These are phyloP conservation scores for Cryoendolithus antarcticus DNA, from an alignment of 2,329 filamentous ascomycete genomes.

Conservation along the genomic window DNA sequence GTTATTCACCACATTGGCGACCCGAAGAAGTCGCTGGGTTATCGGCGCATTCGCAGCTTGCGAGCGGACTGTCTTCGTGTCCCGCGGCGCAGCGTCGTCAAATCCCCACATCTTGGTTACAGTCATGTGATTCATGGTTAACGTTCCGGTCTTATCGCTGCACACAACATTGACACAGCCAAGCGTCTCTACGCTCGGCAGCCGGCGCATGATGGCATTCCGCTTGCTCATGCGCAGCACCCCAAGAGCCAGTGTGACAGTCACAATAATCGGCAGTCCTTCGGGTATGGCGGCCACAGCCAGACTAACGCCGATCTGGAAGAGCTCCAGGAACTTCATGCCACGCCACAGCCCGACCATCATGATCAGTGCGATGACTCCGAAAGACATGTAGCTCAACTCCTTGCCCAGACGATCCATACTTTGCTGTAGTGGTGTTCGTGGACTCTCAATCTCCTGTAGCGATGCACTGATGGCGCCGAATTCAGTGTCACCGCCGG, in stretches of 20 bases:
- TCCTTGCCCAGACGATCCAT: slow-evolving; percentile 98
- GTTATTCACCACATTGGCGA: slow-evolving; percentile 96
- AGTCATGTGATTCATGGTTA: slow-evolving; percentile 98
- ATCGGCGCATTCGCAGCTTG: slow-evolving; percentile 54
- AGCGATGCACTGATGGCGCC: slow-evolving; percentile 91
- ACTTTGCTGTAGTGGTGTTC: slow-evolving; percentile 83
- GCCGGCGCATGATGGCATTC: slow-evolving; percentile 85
- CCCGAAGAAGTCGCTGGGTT: slow-evolving; percentile 68
- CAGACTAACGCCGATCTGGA: slow-evolving; percentile 92
- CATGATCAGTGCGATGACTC: slow-evolving; percentile 86
- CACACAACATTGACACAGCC: slow-evolving; percentile 99
- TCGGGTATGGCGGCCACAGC: slow-evolving; percentile 94
- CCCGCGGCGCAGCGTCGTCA: slow-evolving; percentile 39
- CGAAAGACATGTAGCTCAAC: slow-evolving; percentile 91
- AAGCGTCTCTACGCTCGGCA: slow-evolving; percentile 93
- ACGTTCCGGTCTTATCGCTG: slow-evolving; percentile 92
- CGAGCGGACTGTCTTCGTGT: slow-evolving; percentile 42
- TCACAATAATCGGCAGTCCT: slow-evolving; percentile 94
- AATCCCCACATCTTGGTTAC: slow-evolving; percentile 96
- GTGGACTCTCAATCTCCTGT: slow-evolving; percentile 86
- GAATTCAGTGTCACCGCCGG: slow-evolving; percentile 86
- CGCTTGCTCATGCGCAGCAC: slow-evolving; percentile 93
- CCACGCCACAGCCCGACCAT: slow-evolving; percentile 82
- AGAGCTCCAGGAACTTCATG: slow-evolving; percentile 82
- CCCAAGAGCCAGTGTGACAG: slow-evolving; percentile 85